Base-by-base conservation (phyloP, 2,329 filamentous ascomycete genomes). In the Fusarium nodosum region DNA sequence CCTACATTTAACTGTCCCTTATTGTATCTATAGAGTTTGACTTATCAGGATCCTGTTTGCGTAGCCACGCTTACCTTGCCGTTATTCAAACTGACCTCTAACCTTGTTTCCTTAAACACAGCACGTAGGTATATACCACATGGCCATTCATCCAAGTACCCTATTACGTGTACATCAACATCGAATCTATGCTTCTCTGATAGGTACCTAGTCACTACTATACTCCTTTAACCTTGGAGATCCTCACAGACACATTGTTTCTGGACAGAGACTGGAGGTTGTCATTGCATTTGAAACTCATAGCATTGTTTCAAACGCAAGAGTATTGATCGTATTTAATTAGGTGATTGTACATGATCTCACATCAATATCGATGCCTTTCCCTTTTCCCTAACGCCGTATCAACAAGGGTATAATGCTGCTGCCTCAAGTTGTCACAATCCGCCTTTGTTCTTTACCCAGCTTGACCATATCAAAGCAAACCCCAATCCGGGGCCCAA, bases 371-470 rank as follows among this genome's bases (percentile, higher is more conserved):
- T 36, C 30, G 16, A 47, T 53, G 12, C 20, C 20, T 34, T 59
- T 26, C 20, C 20, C n/a, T 51, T 51, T 42, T 5, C 50, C 24
- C 31, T 50, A 56, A 69, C 57, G 66, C 66, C 66, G 41, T 58
- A 33, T 56, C 45, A 54, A 41, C 52, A 52, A 60, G 66, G 66
- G 66, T 69, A 69, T 69, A 67, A 60, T 70, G 57, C 61, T 20
- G 22, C 24, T 20, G 33, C 47, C 22, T 28, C 51, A 47, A 46
- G 45, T 46, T 61, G 38, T 52, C 42, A 44, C 64, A 34, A 22
- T 30, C 28, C n/a, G 48, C 36, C 60, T 28, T 38, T 48, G 31
- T 52, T 44, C 51, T 44, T 46, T 41, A 33, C 28, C 56, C 33
- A 50, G 28, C 50, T 45, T 34, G 45, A 54, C 24, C 30, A 50